Base-by-base conservation (phyloP, 139 green algal genomes). In the Zygnema circumcarinatum region DNA sequence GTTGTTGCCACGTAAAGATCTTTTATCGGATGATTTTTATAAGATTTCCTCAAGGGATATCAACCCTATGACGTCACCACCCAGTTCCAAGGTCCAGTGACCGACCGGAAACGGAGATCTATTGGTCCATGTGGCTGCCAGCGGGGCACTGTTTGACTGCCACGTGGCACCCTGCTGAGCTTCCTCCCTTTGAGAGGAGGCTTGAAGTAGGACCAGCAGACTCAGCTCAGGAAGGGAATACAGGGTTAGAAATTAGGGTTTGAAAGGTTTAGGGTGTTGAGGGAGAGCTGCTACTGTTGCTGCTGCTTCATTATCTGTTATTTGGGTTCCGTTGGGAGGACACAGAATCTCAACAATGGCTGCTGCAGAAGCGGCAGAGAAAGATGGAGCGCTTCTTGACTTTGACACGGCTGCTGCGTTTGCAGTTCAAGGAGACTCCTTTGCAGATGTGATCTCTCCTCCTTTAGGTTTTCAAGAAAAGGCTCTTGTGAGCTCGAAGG, bases 321-420 rank as follows among this genome's bases (percentile, higher is more conserved):
- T 72, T 72, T 33, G 25, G 54, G 54, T 29, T 72, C 29, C 54
- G 29, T 29, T 29, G 29, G 54, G 25, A 72, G 54, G 54, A 72
- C 25, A 33, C 25, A 72, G 54, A 72, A 29, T 72, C 25, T 78
- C 69, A 41, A 78, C 35, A 3, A 39, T 78, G 69, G 36, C 36
- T 21, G 80, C 80, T 25, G 38, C 41, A 35, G 74, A 74, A 40
- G 25, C 29, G 67, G 31, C 81, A 2, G 67, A 81, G 33, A 38
- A 81, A 2, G 42, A 76, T 31, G 68, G 79, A 25, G 38, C 54
- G 32, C 31, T 87, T 42, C 36, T 87, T 41, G 81, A 87, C 74
- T 87, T 87, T 16, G 81, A 87, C 67, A 83, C 56, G 2, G 81
- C 81, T 36, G 81, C 81, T 38, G 81, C 38, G 33, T 25, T 53